These are phyloP conservation scores for Thermochaetoides dissita DNA, from an alignment of 2,329 filamentous ascomycete genomes.

Conservation along the genomic window DNA sequence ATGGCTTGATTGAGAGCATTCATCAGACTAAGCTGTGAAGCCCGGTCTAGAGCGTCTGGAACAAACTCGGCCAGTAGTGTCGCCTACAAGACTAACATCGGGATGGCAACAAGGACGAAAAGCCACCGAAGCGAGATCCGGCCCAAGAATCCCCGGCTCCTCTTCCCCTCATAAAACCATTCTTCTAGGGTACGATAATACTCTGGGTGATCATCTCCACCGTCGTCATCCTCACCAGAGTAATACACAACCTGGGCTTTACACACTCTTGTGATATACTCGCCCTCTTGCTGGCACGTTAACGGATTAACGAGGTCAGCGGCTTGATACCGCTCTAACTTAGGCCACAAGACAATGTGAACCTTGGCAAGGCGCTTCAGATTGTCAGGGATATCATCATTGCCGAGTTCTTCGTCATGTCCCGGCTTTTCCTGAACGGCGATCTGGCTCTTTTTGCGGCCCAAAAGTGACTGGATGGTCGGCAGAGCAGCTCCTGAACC, in stretches of 20 bases:
- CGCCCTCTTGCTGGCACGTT: slow-evolving; percentile 6
- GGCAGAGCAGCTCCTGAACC: too few species aligned
- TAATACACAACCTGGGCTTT: slow-evolving; percentile 20
- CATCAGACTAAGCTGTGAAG: too few species aligned
- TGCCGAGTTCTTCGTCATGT: background rate
- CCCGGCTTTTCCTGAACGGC: background rate
- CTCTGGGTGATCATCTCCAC: slow-evolving; percentile 7
- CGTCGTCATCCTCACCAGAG: slow-evolving; percentile 11
- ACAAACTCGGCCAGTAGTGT: too few species aligned
- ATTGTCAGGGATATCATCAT: background rate
- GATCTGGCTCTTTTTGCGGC: too few species aligned
- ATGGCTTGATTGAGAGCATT: too few species aligned
- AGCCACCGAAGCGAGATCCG: too few species aligned
- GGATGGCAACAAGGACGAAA: too few species aligned
- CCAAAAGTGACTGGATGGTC: too few species aligned
- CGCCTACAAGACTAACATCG: too few species aligned
- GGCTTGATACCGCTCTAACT: slow-evolving; percentile 17
- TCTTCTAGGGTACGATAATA: slow-evolving; percentile 8
- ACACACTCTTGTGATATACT: slow-evolving; percentile 13
- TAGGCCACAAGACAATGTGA: slow-evolving; percentile 20
- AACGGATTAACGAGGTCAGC: slow-evolving; percentile 5
- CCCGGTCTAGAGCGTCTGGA: too few species aligned
- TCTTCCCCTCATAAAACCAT: slow-evolving; percentile 6
- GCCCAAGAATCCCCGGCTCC: too few species aligned
- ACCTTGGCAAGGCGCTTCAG: slow-evolving; percentile 16